These are phyloP conservation scores for Anastatica hierochuntica DNA, from an alignment of 345 rosid species.

Conservation along the genomic window DNA sequence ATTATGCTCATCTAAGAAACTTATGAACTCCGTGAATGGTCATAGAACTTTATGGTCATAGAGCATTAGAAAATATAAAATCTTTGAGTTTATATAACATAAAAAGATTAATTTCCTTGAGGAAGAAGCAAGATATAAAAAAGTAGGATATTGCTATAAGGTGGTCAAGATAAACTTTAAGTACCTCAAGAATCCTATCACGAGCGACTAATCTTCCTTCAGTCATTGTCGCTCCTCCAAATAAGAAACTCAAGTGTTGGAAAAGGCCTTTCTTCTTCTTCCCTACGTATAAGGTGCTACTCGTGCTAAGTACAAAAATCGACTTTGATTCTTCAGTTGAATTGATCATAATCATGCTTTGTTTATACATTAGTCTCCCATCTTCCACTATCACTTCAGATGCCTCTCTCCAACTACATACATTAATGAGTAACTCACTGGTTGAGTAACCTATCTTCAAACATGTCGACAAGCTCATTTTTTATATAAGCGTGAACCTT, in stretches of 20 bases:
- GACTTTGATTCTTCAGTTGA: constrained; percentile 47
- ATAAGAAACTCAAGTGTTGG: constrained; percentile 62
- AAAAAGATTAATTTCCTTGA: too few relatives aligned
- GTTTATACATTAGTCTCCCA: constrained; percentile 49
- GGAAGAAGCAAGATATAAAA: too few relatives aligned
- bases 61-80: constrained; percentile 30
- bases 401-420: constrained; percentile 65
- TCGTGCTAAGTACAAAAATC: constrained; percentile 66
- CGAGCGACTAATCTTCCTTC: constrained; percentile 53
- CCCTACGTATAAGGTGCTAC: constrained; percentile 53
- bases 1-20: constrained; percentile 46
- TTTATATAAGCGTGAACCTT: too few relatives aligned
- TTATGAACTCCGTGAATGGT: constrained; percentile 46
- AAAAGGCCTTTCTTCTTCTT: constrained; percentile 50
- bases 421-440: too few relatives aligned
- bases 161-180: not conserved
- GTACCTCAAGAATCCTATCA: constrained; percentile 52
- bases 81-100: too few relatives aligned
- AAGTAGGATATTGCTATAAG: too few relatives aligned
- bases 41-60: constrained; percentile 71
- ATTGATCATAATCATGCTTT: constrained; percentile 31
- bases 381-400: constrained; percentile 52
- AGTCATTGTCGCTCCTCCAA: constrained; percentile 62
- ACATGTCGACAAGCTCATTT: too few relatives aligned
- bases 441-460: too few relatives aligned